A percentile compares a stretch with the other conserved stretches of the same genome.
Conservation (phyloP, 345 rosid genomes). For the Excoecaria cochinchinensis region DNA sequence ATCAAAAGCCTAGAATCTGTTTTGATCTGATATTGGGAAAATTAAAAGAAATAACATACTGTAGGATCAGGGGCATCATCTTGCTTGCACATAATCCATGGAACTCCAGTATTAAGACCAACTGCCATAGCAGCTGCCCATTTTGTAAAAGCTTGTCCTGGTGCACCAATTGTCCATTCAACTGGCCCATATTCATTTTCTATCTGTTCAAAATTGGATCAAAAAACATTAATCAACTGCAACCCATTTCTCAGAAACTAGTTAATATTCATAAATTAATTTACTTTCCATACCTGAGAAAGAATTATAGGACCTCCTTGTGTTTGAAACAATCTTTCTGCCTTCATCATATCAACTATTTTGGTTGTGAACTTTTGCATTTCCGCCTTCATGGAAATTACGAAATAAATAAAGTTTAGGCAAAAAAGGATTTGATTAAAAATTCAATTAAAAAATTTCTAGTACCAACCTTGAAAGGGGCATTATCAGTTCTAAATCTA, state of each 20-base stretch:
- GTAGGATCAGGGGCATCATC: slow-evolving; percentile 51
- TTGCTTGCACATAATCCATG: slow-evolving; percentile 60
- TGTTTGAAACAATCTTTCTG: slow-evolving; percentile 36
- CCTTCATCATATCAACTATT: slow-evolving; percentile 43
- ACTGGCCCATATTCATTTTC: slow-evolving; percentile 34
- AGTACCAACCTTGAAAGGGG: slow-evolving; percentile 25
- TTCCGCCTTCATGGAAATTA: slow-evolving; percentile 11
- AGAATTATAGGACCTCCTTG: slow-evolving; percentile 56
- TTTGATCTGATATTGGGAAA: not conserved
- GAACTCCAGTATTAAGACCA: slow-evolving; percentile 45
- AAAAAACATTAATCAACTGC: not conserved
- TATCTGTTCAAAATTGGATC: slow-evolving; percentile 8
- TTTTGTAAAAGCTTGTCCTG: slow-evolving; percentile 35
- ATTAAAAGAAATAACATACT: slow-evolving; percentile 1
- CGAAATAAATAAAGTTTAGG: not conserved
- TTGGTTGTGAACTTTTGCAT: slow-evolving; percentile 42
- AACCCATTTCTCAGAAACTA: not conserved
- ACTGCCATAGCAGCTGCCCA: slow-evolving; percentile 55
- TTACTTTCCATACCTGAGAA: slow-evolving; percentile 32
- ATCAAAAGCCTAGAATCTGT: not conserved
- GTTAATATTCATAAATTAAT: not conserved
- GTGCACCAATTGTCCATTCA: slow-evolving; percentile 25
- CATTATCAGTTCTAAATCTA: slow-evolving; percentile 33
- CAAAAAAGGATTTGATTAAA: not conserved
- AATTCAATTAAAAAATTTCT: not conserved